These are phyloP conservation scores for Trichocladium uniseriatum DNA, from an alignment of 495 filamentous ascomycete species.

Conservation along the genomic window DNA sequence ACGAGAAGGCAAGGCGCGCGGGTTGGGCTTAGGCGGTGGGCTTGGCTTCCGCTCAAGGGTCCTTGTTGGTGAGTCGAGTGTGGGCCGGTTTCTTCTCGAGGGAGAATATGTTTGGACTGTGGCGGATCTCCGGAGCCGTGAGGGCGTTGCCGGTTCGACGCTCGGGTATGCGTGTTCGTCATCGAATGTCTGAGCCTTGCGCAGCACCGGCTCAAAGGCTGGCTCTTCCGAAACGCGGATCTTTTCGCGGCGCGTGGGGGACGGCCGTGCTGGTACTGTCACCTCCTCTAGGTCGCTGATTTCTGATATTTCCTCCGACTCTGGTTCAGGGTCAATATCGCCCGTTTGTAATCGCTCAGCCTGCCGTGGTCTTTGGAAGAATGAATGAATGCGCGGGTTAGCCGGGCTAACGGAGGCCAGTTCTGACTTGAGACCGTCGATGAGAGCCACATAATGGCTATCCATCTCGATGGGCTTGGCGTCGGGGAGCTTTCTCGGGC, in stretches of 20 bases:
- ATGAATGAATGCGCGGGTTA: conserved; percentile 5
- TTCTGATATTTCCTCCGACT: conserved; percentile 34
- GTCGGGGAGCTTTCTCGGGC: conserved; percentile 19
- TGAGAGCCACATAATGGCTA: conserved; percentile 37
- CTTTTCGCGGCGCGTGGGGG: conserved; percentile 12
- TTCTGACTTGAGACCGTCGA: conserved; percentile 34
- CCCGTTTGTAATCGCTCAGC: conserved; percentile 5
- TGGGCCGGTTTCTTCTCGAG: not conserved
- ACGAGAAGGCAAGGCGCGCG: conserved; percentile 7
- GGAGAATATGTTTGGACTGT: conserved; percentile 11
- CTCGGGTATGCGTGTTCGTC: conserved; percentile 1
- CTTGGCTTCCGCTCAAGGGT: conserved; percentile 7
- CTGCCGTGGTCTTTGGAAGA: conserved; percentile 20
- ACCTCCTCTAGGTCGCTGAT: conserved; percentile 39
- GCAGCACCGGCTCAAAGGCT: conserved; percentile 13
- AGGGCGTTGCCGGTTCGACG: conserved; percentile 6
- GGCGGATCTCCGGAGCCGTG: conserved; percentile 14
- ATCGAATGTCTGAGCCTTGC: conserved; percentile 13
- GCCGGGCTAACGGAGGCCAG: conserved; percentile 23
- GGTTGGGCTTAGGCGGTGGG: conserved; percentile 7
- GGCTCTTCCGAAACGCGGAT: conserved; percentile 9
- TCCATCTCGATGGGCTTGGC: conserved; percentile 14
- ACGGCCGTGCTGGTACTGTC: conserved; percentile 6
- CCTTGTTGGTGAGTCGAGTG: not conserved
- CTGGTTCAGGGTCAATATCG: conserved; percentile 3